Evolutionary conservation across 352 stramenopile genomes (phyloP), one percentile per base, ranked within the genome.

Genomic region (Pythium utonaiense): DNA sequence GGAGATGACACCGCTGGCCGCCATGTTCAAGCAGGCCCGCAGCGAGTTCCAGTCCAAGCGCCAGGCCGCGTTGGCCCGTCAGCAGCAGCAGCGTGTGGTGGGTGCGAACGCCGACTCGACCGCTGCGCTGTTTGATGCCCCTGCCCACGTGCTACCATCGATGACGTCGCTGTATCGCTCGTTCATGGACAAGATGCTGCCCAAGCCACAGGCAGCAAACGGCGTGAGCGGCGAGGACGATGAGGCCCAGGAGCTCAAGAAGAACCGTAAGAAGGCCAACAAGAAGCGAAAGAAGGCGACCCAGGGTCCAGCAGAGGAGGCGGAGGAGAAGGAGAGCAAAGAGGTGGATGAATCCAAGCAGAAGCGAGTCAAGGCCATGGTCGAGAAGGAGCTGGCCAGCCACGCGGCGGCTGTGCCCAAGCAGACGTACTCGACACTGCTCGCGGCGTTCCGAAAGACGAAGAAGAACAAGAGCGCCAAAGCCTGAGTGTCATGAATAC

Each of bases 161-260:
- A 91, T 95, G 75, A 87, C 83, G 41, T 75, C 80, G 28, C 66
- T 95, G 36, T 95, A 93, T 68, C 70, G 80, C 3, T 89, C 81
- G 42, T 95, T 93, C 60, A 90, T 95, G 83, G 86, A 95, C 62
- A 87, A 82, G 63, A 91, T 95, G 78, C 70, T 95, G 49, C 70
- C 77, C 7, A 92, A 93, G 60, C 67, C 81, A 4, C 71, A 80
- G 21, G 51, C 69, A n/a, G 51, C 69, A 5, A 55, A 34, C 25
- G 47, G 47, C 14, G 57, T 50, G 0, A 57, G 40, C 0, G 57
- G 44, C 19, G 57, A 24, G 8, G 38, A 50, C 17, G 25, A 71
- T 19, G 33, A 58, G 16, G 55, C 73, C 21, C 55, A 76, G 60
- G 71, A 78, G 56, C 75, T 68, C 60, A 88, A 91, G 68, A 81